Percentiles rank a stretch among this genome's conserved stretches.
phyloP scores from a whole-genome alignment of 2,329 filamentous ascomycete genomes.

The Hypoxylon sp. region DNA sequence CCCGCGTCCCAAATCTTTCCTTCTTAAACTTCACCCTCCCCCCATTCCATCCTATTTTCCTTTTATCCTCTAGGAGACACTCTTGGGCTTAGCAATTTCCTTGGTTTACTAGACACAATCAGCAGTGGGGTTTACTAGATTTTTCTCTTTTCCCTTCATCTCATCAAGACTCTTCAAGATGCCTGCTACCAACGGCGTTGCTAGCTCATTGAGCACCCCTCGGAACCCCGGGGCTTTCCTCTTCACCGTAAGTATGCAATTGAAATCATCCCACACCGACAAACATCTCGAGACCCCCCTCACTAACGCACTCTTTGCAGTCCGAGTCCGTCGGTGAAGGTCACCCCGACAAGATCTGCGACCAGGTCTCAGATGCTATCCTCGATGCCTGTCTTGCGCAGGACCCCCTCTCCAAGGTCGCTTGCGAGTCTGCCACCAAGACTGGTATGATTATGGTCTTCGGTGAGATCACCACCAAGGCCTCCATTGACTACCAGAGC shows the following conservation, averaged over 20 bases:
- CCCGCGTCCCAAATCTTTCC: conserved; percentile 37
- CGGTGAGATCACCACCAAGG: conserved; percentile 98
- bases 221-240: conserved; percentile 81
- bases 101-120: conserved; percentile 43
- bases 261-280: neutral
- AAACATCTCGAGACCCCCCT: neutral
- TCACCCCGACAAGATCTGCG: conserved; percentile 97
- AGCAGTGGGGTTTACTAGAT: conserved; percentile 33
- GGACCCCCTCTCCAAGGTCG: conserved; percentile 98
- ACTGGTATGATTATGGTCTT: conserved; percentile 99
- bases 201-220: conserved; percentile 59
- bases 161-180: conserved; percentile 64
- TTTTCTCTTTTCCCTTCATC: conserved; percentile 35
- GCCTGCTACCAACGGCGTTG: conserved; percentile 68
- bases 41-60: conserved; percentile 21
- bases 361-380: conserved; percentile 98
- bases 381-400: conserved; percentile 97
- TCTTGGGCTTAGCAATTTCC: conserved; percentile 38
- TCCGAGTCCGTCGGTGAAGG: conserved; percentile 92
- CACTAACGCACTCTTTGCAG: conserved; percentile 57
- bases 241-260: conserved; percentile 75
- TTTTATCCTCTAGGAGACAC: conserved; percentile 36
- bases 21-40: conserved; percentile 38
- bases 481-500: conserved; percentile 97
- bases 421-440: conserved; percentile 99